phyloP scores from a whole-genome alignment of 2,329 filamentous ascomycete species.

The Trichophyton mentagrophytes region DNA sequence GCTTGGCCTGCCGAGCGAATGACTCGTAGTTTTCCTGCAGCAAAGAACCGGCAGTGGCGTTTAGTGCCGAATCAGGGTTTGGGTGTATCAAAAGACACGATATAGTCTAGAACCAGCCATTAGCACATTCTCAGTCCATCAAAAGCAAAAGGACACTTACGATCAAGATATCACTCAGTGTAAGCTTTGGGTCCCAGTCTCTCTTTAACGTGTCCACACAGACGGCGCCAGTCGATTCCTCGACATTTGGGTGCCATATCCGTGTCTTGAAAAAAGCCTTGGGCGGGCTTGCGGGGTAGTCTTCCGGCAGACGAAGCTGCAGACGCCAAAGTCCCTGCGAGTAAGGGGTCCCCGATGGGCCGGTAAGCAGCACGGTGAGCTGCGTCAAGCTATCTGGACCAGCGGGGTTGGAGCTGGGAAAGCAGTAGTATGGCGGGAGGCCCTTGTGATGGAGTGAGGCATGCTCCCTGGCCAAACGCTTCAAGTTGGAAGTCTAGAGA shows the following conservation, averaged over 20 bases:
- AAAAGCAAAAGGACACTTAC: conserved; percentile 20
- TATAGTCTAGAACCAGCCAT: conserved; percentile 36
- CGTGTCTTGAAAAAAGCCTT: conserved; percentile 49
- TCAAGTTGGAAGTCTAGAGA: conserved; percentile 29
- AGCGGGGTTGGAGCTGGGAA: conserved; percentile 30
- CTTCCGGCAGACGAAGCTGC: conserved; percentile 46
- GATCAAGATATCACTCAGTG: conserved; percentile 45
- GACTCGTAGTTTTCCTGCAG: conserved; percentile 47
- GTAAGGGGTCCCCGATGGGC: conserved; percentile 49
- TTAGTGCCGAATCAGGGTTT: conserved; percentile 52
- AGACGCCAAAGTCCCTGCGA: conserved; percentile 46
- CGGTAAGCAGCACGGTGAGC: conserved; percentile 46
- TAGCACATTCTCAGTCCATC: not conserved
- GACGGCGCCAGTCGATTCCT: conserved; percentile 48
- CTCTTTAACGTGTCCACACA: conserved; percentile 54
- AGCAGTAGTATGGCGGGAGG: conserved; percentile 51
- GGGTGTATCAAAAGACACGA: conserved; percentile 51
- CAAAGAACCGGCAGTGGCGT: conserved; percentile 46
- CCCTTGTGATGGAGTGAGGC: conserved; percentile 41
- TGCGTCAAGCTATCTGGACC: conserved; percentile 42
- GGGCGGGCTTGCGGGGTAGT: conserved; percentile 38
- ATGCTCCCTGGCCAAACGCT: conserved; percentile 49
- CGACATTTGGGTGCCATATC: conserved; percentile 54
- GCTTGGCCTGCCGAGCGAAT: conserved; percentile 44
- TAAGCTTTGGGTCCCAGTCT: conserved; percentile 48